phyloP scores from a whole-genome alignment of 106 monocot species.

The Amphibolis antarctica region DNA sequence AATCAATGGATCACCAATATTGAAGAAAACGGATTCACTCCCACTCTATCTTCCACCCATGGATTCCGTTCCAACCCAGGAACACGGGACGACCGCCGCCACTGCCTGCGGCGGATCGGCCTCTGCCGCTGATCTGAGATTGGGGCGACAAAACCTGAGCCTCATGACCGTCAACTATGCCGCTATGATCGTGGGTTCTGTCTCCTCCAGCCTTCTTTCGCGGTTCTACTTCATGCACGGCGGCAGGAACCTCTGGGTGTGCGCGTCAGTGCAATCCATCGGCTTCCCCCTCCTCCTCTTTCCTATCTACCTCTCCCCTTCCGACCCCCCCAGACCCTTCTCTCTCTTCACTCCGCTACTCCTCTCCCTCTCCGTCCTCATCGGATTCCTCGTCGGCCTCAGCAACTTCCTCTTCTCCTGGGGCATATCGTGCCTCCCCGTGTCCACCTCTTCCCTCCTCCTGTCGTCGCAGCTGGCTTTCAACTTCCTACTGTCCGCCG shows the following conservation, averaged over 20 bases:
- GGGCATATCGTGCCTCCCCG: slow-evolving; percentile 52
- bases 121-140: too few species aligned
- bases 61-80: too few species aligned
- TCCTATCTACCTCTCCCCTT: slow-evolving; percentile 17
- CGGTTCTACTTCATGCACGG: slow-evolving; percentile 64
- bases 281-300: slow-evolving; percentile 55
- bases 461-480: slow-evolving; percentile 64
- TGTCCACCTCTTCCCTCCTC: slow-evolving; percentile 60
- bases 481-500: slow-evolving; percentile 47
- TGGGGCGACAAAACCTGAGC: too few species aligned
- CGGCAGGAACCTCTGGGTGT: slow-evolving; percentile 47
- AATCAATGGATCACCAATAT: too few species aligned
- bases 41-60: too few species aligned
- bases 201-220: slow-evolving; percentile 49
- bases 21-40: too few species aligned
- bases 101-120: too few species aligned
- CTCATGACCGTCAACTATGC: slow-evolving; percentile 27
- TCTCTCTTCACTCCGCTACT: slow-evolving; percentile 27
- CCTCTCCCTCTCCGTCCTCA: slow-evolving; percentile 15
- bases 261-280: slow-evolving; percentile 44
- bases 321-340: slow-evolving; percentile 12
- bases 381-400: slow-evolving; percentile 45
- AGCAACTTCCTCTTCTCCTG: slow-evolving; percentile 72
- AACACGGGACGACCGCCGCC: too few species aligned
- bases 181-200: slow-evolving; percentile 37